Conservation (phyloP, 805 yeast species). For the Starmerella gropengiesseri region DNA sequence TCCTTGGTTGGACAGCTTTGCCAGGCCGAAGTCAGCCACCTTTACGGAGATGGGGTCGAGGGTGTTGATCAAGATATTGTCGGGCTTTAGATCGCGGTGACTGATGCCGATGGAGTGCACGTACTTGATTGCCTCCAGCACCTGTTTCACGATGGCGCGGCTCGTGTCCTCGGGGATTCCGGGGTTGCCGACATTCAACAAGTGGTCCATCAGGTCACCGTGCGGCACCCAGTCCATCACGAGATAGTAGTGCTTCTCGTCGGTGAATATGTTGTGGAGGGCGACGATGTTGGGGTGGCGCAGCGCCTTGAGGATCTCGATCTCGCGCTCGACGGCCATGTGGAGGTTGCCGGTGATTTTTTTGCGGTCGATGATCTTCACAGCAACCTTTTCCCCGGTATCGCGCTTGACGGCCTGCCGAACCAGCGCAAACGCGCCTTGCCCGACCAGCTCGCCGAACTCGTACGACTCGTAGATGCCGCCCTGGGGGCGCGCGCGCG, state of each 20-base stretch:
- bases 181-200: constrained; percentile 12
- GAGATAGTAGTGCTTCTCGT: constrained; percentile 63
- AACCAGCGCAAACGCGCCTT: constrained; percentile 97
- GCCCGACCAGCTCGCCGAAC: constrained; percentile 80
- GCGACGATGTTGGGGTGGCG: constrained; percentile 79
- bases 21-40: constrained; percentile 92
- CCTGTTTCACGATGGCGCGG: constrained; percentile 74
- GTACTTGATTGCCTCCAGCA: constrained; percentile 70
- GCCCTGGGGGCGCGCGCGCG: constrained; percentile 29
- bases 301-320: constrained; percentile 63
- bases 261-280: constrained; percentile 77
- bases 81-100: constrained; percentile 96
- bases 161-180: constrained; percentile 79
- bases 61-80: constrained; percentile 78
- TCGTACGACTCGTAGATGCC: constrained; percentile 65
- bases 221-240: constrained; percentile 96
- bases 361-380: constrained; percentile 74
- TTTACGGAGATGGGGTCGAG: constrained; percentile 88
- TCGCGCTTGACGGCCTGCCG: constrained; percentile 77
- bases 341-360: constrained; percentile 69
- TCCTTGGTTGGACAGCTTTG: constrained; percentile 75
- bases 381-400: constrained; percentile 81
- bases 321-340: constrained; percentile 59
- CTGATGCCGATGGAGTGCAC: constrained; percentile 85
- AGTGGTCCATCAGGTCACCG: constrained; percentile 85